These are phyloP conservation scores for Thuja plicata DNA, from an alignment of 83 land plant genomes.

Conservation along the genomic window DNA sequence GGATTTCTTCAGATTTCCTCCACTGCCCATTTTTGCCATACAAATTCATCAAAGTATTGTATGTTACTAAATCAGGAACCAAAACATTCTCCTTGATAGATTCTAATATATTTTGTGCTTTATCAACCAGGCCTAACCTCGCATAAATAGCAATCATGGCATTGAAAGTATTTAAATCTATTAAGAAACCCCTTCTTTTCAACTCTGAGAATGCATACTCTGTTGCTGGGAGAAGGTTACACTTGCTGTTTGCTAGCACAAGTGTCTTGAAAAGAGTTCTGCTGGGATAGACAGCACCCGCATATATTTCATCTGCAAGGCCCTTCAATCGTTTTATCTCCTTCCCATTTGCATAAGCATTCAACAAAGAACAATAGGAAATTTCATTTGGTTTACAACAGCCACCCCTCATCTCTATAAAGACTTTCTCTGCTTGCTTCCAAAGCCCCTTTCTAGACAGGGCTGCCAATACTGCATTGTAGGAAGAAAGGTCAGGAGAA, in stretches of 20 bases:
- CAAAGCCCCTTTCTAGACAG: slow-evolving; percentile 90
- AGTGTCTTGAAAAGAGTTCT: slow-evolving; percentile 67
- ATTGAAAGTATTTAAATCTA: slow-evolving; percentile 70
- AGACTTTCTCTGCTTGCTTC: slow-evolving; percentile 76
- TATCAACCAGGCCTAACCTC: slow-evolving; percentile 63
- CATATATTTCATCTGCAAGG: slow-evolving; percentile 56
- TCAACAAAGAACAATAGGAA: slow-evolving; percentile 74
- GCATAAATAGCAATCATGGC: slow-evolving; percentile 93
- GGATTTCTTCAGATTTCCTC: slow-evolving; percentile 60
- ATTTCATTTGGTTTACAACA: slow-evolving; percentile 72
- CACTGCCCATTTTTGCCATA: slow-evolving; percentile 69
- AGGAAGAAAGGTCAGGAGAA: slow-evolving; percentile 82
- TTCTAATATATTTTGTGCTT: slow-evolving; percentile 61
- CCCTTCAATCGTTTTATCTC: slow-evolving; percentile 47
- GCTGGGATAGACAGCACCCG: slow-evolving; percentile 38
- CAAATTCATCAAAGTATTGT: slow-evolving; percentile 89
- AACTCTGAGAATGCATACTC: slow-evolving; percentile 74
- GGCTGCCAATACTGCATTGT: slow-evolving; percentile 87
- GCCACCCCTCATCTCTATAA: slow-evolving; percentile 70
- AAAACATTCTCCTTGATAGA: slow-evolving; percentile 57
- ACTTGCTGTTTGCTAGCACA: slow-evolving; percentile 76
- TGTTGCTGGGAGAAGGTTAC: slow-evolving; percentile 58
- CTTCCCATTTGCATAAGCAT: slow-evolving; percentile 91
- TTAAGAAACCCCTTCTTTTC: slow-evolving; percentile 46
- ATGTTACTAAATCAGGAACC: slow-evolving; percentile 78